These are phyloP conservation scores for Gloeostereum incarnatum DNA, from an alignment of 768 basidiomycete genomes.

Conservation along the genomic window DNA sequence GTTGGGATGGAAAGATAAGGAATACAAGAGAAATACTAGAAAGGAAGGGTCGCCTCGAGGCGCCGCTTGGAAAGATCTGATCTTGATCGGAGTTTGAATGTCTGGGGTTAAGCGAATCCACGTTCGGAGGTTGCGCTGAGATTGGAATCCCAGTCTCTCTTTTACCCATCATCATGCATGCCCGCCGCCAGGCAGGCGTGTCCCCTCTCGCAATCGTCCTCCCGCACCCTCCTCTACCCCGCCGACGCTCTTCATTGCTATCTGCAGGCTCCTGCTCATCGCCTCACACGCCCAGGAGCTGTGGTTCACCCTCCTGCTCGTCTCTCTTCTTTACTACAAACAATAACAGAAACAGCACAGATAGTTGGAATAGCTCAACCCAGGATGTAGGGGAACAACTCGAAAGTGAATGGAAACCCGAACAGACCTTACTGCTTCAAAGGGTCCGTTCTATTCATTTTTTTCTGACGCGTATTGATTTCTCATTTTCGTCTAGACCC, in stretches of 20 bases:
- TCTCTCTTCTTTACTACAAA: conserved; percentile 40
- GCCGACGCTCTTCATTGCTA: conserved; percentile 38
- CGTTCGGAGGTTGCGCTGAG: neutral
- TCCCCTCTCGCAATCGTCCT: conserved; percentile 53
- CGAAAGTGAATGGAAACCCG: conserved; percentile 66
- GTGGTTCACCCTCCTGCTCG: conserved; percentile 43
- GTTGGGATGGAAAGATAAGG: too few species aligned
- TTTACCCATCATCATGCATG: conserved; percentile 27
- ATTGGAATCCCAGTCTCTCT: neutral
- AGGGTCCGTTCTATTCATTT: conserved; percentile 36
- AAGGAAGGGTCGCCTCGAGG: too few species aligned
- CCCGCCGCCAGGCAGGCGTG: conserved; percentile 40
- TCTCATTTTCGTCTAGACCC: conserved; percentile 37
- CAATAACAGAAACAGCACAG: conserved; percentile 60
- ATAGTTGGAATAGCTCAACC: conserved; percentile 82
- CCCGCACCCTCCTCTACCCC: conserved; percentile 47
- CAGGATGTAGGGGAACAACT: conserved; percentile 52
- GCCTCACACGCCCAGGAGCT: conserved; percentile 53
- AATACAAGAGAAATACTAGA: too few species aligned
- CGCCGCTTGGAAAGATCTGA: too few species aligned
- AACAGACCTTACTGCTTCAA: conserved; percentile 58
- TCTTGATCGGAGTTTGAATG: neutral
- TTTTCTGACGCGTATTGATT: conserved; percentile 2
- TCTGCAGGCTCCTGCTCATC: conserved; percentile 33
- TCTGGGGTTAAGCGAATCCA: neutral